Conservation (phyloP, 2,329 filamentous ascomycete genomes). For the Colletotrichum noveboracense region DNA sequence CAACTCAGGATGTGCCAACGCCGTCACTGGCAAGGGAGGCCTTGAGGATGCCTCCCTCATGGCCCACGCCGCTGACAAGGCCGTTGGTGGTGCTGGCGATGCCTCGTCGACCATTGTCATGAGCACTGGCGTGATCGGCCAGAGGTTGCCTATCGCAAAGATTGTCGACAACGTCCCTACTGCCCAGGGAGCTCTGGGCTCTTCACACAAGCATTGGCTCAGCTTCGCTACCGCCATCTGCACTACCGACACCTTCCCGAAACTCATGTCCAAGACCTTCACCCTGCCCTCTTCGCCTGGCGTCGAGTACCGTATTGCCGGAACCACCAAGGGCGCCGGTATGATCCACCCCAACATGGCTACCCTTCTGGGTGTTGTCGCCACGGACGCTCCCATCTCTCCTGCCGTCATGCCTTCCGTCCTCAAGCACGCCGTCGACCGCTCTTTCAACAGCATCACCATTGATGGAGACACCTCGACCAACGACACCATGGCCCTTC, state of each 20-base stretch:
- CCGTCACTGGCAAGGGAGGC: constrained; percentile 90
- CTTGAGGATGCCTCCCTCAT: constrained; percentile 87
- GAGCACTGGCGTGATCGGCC: constrained; percentile 98
- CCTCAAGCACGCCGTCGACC: constrained; percentile 76
- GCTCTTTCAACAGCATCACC: constrained; percentile 95
- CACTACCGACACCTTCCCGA: constrained; percentile 98
- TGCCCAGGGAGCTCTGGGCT: constrained; percentile 73
- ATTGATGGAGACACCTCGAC: constrained; percentile 97
- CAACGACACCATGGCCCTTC: constrained; percentile 91
- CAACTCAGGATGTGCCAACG: constrained; percentile 97
- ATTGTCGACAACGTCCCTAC: constrained; percentile 83
- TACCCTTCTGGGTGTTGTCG: constrained; percentile 88
- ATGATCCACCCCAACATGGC: constrained; percentile 99
- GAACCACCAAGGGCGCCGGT: constrained; percentile 96
- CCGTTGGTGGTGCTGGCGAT: constrained; percentile 47
- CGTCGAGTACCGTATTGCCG: constrained; percentile 82
- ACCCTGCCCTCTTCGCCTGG: constrained; percentile 79
- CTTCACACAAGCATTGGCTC: constrained; percentile 86
- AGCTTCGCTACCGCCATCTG: constrained; percentile 88
- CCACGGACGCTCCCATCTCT: constrained; percentile 86
- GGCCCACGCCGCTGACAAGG: constrained; percentile 78
- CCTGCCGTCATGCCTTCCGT: constrained; percentile 70
- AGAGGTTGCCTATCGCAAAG: constrained; percentile 89
- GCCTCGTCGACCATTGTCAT: constrained; percentile 81
- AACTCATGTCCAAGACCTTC: constrained; percentile 87